These are phyloP conservation scores for Scheffersomyces insectosa DNA, from an alignment of 1,139 yeast genomes.

Conservation along the genomic window DNA sequence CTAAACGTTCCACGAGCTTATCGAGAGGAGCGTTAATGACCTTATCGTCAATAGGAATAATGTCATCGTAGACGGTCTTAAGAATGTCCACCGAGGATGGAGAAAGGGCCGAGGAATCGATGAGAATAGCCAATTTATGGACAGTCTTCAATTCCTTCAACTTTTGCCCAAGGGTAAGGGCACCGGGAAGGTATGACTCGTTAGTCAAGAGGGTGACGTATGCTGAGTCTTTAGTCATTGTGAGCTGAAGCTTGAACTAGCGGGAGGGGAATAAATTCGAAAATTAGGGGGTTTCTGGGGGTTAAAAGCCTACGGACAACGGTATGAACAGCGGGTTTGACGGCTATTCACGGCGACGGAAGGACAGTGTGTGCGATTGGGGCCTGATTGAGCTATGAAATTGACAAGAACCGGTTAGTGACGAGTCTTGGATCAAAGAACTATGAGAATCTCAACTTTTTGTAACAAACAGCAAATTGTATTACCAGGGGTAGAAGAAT, in stretches of 20 bases:
- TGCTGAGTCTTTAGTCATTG: constrained; percentile 20
- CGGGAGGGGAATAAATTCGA: no score
- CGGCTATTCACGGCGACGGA: no score
- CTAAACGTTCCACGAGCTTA: constrained; percentile 20
- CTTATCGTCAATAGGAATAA: constrained; percentile 24
- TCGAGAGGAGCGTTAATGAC: constrained; percentile 21
- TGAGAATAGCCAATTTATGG: constrained; percentile 23
- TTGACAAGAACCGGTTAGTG: no score
- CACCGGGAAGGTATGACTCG: constrained; percentile 34
- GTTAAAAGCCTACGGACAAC: no score
- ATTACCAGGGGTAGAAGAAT: no score
- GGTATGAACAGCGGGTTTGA: no score
- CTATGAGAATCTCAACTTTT: no score
- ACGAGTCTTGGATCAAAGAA: no score
- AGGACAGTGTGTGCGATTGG: no score
- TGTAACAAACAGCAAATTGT: no score
- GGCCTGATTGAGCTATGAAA: no score
- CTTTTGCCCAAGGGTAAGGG: constrained; percentile 25
- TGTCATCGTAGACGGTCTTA: constrained; percentile 22
- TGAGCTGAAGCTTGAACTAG: not conserved
- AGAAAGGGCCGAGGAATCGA: constrained; percentile 19
- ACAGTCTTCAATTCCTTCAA: constrained; percentile 21
- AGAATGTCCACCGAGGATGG: constrained; percentile 18
- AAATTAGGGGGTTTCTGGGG: no score
- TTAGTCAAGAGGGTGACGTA: constrained; percentile 31